Evolutionary conservation across 176 grass and related monocot species (phyloP), one percentile per base, ranked within the genome.

Genomic region (Chrysopogon serrulatus): DNA sequence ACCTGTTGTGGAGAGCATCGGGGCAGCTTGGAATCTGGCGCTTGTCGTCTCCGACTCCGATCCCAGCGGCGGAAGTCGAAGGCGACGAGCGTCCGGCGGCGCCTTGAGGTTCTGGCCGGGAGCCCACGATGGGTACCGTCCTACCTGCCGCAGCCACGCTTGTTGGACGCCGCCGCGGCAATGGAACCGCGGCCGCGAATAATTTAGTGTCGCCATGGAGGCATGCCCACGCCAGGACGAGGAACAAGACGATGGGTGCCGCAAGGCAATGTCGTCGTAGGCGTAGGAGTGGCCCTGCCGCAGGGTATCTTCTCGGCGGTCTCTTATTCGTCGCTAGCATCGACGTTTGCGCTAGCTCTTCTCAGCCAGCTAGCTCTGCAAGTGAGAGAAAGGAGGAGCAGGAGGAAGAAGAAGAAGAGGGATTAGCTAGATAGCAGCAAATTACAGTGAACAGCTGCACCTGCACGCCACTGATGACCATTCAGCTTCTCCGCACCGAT

Each of bases 1-100:
- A 90, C 88, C 84, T 86, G 73, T 90, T 90, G 79, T 90, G 88
- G 5, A 90, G 88, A 1, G 84, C 84, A 33, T 90, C 84, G 2
- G 88, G 88, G 45, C 88, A 68, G 88, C 88, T 90, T 43, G 88
- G 88, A 31, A 86, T 67, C n/a, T 31, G 84, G 43, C 88, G 88
- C 79, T 90, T 90, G 59, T 83, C 67, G n/a, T 83, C 84, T 47
- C 2, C 23, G 45, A 83, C 84, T 47, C 2, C 23, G 45, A 83
- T 60, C n/a, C 67, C 13, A 2, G 13, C 23, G 33, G 39, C 23
- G n/a, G 43, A n/a, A 0, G 27, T 9, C 0, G 57, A 8, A 23
- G 71, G 4, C 28, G 68, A 24, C 6, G 70, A 70, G 32, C 43
- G 7, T 5, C 63, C 35, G 5, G 43, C 17, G 27, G 13, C 68